phyloP scores from a whole-genome alignment of 2,329 filamentous ascomycete genomes.

The Colletotrichum truncatum region DNA sequence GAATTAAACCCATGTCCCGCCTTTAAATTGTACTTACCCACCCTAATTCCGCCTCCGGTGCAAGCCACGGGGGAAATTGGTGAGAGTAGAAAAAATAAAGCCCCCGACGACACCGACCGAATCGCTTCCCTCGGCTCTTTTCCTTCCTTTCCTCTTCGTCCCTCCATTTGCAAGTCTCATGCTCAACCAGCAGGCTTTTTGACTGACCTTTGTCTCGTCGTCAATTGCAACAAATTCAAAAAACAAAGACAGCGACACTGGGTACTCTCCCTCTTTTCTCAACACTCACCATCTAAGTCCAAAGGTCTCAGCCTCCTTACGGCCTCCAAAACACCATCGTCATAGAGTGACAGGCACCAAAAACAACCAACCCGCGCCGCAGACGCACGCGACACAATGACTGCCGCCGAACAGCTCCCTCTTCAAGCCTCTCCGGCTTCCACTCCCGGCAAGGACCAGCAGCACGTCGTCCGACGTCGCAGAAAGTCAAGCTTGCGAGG shows the following conservation, averaged over 20 bases:
- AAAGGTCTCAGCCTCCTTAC: not conserved
- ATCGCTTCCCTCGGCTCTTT: not conserved
- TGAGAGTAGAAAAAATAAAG: slow-evolving; percentile 14
- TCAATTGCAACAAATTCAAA: slow-evolving; percentile 7
- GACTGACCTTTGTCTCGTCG: slow-evolving; percentile 3
- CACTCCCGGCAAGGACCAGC: slow-evolving; percentile 20
- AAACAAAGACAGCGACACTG: not conserved
- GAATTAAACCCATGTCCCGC: slow-evolving; percentile 3
- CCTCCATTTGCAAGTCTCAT: not conserved
- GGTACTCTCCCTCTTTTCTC: not conserved
- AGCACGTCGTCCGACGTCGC: slow-evolving; percentile 18
- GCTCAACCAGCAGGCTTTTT: not conserved
- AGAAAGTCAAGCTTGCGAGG: slow-evolving; percentile 29
- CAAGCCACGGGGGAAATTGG: slow-evolving; percentile 28
- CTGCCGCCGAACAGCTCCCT: slow-evolving; percentile 22
- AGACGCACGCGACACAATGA: slow-evolving; percentile 12
- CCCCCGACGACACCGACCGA: slow-evolving; percentile 21
- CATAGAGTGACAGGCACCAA: not conserved
- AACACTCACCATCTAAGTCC: not conserved
- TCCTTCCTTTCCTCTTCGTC: not conserved
- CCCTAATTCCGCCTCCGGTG: slow-evolving; percentile 21
- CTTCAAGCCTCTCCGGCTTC: slow-evolving; percentile 6
- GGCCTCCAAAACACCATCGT: not conserved
- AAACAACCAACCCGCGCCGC: no score
- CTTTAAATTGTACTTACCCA: slow-evolving; percentile 16